Conservation (phyloP, 208 protist species). For the Trypanosoma caninum region DNA sequence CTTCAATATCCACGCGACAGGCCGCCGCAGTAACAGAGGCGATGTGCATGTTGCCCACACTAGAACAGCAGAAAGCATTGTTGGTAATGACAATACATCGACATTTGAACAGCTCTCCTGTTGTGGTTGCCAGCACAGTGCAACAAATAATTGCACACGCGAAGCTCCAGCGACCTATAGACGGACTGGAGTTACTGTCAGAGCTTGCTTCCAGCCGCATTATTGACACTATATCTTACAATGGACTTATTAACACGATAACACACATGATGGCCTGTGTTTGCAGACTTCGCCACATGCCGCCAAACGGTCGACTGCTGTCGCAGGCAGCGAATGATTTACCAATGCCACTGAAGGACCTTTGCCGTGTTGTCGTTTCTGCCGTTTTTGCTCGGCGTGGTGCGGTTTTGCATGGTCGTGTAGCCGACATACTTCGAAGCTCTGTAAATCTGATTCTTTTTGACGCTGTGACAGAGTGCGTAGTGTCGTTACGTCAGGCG, state of each 20-base stretch:
- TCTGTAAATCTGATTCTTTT: constrained; percentile 88
- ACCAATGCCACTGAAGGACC: constrained; percentile 25
- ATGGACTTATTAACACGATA: constrained; percentile 62
- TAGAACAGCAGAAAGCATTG: constrained; percentile 48
- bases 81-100: constrained; percentile 71
- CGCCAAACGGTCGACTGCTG: constrained; percentile 70
- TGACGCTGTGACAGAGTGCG: constrained; percentile 73
- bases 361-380: constrained; percentile 59
- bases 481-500: constrained; percentile 60
- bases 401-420: constrained; percentile 69
- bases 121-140: constrained; percentile 54
- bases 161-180: constrained; percentile 49
- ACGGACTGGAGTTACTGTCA: constrained; percentile 63
- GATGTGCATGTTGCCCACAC: constrained; percentile 55
- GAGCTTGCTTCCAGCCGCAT: constrained; percentile 77
- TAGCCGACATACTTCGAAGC: constrained; percentile 74
- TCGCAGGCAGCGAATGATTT: constrained; percentile 27
- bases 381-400: constrained; percentile 63
- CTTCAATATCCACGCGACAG: constrained; percentile 28
- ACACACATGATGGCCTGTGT: constrained; percentile 53
- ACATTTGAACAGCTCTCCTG: constrained; percentile 60
- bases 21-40: constrained; percentile 51
- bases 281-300: constrained; percentile 77
- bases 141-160: constrained; percentile 55
- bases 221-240: constrained; percentile 53